Evolutionary conservation across 768 basidiomycete genomes (phyloP), one percentile per base, ranked within the genome.

Genomic region (Austroboletus festivus): DNA sequence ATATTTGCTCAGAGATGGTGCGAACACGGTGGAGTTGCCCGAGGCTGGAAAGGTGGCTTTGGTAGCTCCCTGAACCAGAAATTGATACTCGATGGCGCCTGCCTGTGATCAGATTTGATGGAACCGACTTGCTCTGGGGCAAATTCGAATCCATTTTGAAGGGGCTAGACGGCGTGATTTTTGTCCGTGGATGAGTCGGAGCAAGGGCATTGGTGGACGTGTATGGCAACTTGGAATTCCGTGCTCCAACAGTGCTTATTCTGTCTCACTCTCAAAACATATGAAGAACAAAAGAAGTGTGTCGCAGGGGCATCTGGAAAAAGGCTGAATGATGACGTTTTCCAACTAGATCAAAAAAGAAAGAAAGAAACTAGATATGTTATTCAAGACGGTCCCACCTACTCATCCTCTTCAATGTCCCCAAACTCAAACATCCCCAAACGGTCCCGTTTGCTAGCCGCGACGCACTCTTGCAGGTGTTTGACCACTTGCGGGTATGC

Each of bases 371-470:
- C n/a, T n/a, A n/a, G n/a, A n/a, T n/a, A n/a, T n/a, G n/a, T n/a
- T n/a, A n/a, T n/a, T n/a, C n/a, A n/a, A n/a, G n/a, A n/a, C n/a
- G n/a, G 28, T 28, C 28, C 31, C 31, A 11, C 9, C 50, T 61
- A 65, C 50, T 91, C 86, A 48, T 92, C 89, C 63, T 92, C 89
- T 55, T 89, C 89, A 12, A 92, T 76, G 65, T 93, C 90, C n/a
- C 91, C 91, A 62, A 89, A 87, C 70, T 93, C 91, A 60, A 89
- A 93, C 80, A 91, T 90, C 30, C 91, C 90, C 46, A 76, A 68
- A 12, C 91, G 80, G 48, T 83, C 83, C 44, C 78, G 74, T 68
- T 91, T 92, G 11, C 92, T 92, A 18, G 74, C 74, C 19, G 65
- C 58, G 28, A 84, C 65, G 3, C 83, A 79, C 18, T 74, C 75